Evolutionary conservation across 139 green algal species (phyloP).

Genomic region (Dunaliella primolecta): DNA sequence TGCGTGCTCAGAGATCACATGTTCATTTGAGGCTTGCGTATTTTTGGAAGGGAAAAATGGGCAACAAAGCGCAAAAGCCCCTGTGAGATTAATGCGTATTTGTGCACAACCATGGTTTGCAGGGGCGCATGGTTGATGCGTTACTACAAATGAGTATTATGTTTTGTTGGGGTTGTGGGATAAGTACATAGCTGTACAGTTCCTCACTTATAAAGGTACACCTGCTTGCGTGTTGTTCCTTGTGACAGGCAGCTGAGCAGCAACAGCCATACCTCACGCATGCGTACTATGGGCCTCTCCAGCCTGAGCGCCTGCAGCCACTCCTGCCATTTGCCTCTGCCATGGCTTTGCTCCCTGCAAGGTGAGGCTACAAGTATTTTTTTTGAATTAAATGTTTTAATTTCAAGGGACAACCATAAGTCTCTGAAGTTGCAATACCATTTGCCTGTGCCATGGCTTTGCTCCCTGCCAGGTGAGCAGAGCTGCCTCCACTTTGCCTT

Average conservation of each 20-base stretch:
- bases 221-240: too few species aligned
- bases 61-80: too few species aligned
- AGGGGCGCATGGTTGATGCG: too few species aligned
- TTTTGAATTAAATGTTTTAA: background rate
- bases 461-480: background rate
- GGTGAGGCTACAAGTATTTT: background rate
- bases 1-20: too few species aligned
- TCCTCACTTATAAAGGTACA: too few species aligned
- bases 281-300: background rate
- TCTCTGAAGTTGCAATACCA: background rate
- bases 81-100: too few species aligned
- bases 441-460: background rate
- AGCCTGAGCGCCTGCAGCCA: background rate
- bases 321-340: constrained; percentile 29
- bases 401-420: background rate
- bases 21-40: too few species aligned
- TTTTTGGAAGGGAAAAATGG: too few species aligned
- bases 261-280: background rate
- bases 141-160: too few species aligned
- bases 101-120: too few species aligned
- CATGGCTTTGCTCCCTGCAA: constrained; percentile 14
- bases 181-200: too few species aligned
- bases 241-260: background rate
- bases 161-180: too few species aligned
- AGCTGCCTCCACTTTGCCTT: background rate